A percentile compares a stretch with the other conserved stretches of the same genome.
Evolutionary conservation across 1,284 basidiomycete species (phyloP).

Genomic region (Neolentinus lepideus): DNA sequence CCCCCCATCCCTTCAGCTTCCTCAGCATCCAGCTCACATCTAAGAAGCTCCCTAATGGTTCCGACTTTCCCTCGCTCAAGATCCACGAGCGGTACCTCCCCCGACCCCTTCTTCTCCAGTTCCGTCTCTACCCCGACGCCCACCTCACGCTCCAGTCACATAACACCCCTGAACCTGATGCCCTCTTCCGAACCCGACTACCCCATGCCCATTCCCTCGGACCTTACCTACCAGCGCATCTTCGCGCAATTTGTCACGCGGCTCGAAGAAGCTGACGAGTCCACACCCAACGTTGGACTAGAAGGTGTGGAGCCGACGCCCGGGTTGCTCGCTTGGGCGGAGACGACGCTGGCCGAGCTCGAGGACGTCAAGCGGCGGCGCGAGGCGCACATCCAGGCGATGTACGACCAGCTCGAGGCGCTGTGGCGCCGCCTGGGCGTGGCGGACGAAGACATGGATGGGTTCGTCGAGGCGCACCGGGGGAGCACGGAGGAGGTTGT

Average conservation of each 20-base stretch:
- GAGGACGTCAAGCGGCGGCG: conserved; percentile 62
- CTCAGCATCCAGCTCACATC: conserved; percentile 28
- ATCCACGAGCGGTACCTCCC: conserved; percentile 26
- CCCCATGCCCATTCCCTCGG: conserved; percentile 15
- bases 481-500: conserved; percentile 75
- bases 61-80: conserved; percentile 30
- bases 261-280: conserved; percentile 54
- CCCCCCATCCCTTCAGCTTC: conserved; percentile 22
- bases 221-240: conserved; percentile 43
- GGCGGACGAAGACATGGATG: conserved; percentile 66
- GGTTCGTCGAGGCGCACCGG: conserved; percentile 71
- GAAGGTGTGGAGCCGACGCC: conserved; percentile 63
- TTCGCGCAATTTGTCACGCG: conserved; percentile 55
- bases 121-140: conserved; percentile 26
- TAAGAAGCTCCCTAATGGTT: conserved; percentile 19
- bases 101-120: conserved; percentile 14
- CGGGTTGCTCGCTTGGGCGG: conserved; percentile 57
- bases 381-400: conserved; percentile 73
- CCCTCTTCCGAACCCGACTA: conserved; percentile 11
- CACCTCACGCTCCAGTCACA: conserved; percentile 15
- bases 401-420: conserved; percentile 81
- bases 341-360: conserved; percentile 47
- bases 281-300: conserved; percentile 33
- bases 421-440: conserved; percentile 79
- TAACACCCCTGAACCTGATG: conserved; percentile 17